phyloP scores from a whole-genome alignment of 192 early-diverging fungal species.

The Mortierella alpina region DNA sequence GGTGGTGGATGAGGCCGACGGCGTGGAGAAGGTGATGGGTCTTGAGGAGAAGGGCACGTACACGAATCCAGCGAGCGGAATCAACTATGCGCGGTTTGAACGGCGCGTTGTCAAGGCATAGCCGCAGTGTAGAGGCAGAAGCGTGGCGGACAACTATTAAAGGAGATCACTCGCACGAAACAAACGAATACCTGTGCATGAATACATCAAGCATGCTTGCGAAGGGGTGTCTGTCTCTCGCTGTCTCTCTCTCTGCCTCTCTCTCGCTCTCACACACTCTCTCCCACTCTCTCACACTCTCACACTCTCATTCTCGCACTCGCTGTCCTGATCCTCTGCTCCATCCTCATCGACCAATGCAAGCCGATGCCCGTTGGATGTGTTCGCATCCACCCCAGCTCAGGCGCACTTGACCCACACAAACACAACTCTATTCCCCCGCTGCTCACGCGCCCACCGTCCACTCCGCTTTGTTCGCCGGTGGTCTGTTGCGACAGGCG shows the following conservation, averaged over 20 bases:
- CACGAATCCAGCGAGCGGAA: conserved; percentile 43
- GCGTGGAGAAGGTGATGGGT: conserved; percentile 9
- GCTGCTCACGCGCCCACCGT: too few species aligned
- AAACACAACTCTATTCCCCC: neutral
- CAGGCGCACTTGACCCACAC: too few species aligned
- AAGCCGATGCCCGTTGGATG: neutral
- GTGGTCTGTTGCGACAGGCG: too few species aligned
- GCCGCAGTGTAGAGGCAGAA: neutral
- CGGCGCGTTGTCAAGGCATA: conserved; percentile 13
- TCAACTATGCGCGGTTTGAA: conserved; percentile 45
- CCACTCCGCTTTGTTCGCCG: too few species aligned
- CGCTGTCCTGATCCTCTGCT: neutral
- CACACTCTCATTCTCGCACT: too few species aligned
- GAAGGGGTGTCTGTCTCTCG: too few species aligned
- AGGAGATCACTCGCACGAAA: neutral
- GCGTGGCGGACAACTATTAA: too few species aligned
- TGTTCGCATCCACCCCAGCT: too few species aligned
- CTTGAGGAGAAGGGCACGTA: conserved; percentile 36
- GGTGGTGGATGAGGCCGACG: conserved; percentile 4
- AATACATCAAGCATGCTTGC: too few species aligned
- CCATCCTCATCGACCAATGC: neutral
- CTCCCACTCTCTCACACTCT: neutral
- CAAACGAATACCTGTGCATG: neutral
- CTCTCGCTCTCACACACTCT: neutral
- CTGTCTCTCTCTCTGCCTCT: neutral